Evolutionary conservation across 257 asterid species (phyloP).

Genomic region (Rauvolfia tetraphylla): DNA sequence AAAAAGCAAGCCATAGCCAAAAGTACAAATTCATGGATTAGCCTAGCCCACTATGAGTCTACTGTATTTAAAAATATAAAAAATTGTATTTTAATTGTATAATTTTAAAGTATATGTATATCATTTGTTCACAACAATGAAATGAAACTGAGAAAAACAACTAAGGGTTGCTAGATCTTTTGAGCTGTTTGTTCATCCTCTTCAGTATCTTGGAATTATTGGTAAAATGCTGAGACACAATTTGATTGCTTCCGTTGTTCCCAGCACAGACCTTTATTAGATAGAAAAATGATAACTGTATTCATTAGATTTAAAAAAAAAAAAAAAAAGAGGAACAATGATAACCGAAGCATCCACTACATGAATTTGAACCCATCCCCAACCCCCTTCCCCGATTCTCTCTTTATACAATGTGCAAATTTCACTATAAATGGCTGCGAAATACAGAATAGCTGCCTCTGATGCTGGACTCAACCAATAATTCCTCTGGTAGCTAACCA

Average conservation of each 20-base stretch:
- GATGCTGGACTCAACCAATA: background rate
- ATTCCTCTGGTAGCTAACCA: background rate
- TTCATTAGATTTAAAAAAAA: no score
- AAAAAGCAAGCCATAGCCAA: background rate
- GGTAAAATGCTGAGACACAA: background rate
- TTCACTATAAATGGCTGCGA: background rate
- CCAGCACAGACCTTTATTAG: background rate
- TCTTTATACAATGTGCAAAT: background rate
- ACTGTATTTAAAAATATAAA: no score
- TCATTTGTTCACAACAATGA: no score
- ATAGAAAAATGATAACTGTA: background rate
- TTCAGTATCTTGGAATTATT: background rate
- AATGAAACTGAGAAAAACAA: background rate
- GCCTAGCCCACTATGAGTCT: no score
- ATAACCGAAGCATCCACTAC: background rate
- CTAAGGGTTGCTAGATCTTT: background rate
- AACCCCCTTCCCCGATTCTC: no score
- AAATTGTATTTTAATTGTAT: no score
- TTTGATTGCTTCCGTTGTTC: background rate
- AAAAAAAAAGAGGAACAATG: no score
- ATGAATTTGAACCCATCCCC: no score
- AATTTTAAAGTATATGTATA: no score
- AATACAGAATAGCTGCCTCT: background rate
- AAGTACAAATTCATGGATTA: no score
- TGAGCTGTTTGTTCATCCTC: background rate